phyloP scores from a whole-genome alignment of 352 stramenopile species.

The Plasmopara halstedii region DNA sequence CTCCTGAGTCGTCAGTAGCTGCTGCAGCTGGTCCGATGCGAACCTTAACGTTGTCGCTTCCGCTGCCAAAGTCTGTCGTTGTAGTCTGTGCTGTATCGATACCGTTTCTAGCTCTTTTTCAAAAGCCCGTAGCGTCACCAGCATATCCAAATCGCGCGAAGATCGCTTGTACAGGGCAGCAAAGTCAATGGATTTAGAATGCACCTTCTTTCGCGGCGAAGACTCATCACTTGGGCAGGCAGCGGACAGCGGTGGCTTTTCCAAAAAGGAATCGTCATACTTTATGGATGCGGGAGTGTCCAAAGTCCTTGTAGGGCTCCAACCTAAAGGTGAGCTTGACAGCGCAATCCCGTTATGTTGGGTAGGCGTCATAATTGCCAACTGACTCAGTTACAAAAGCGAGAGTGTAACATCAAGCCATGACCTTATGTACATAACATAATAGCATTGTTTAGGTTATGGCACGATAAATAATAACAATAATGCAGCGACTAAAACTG shows the following conservation, averaged over 20 bases:
- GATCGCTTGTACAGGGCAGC: slow-evolving; percentile 57
- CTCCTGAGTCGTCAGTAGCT: slow-evolving; percentile 53
- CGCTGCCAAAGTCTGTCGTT: slow-evolving; percentile 14
- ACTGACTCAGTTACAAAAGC: slow-evolving; percentile 12
- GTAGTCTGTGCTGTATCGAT: slow-evolving; percentile 26
- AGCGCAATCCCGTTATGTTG: slow-evolving; percentile 14
- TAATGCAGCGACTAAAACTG: slow-evolving; percentile 17
- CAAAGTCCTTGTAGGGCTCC: slow-evolving; percentile 1
- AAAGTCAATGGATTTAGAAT: slow-evolving; percentile 25
- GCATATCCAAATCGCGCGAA: slow-evolving; percentile 41
- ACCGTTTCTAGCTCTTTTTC: slow-evolving; percentile 49
- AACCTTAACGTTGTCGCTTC: slow-evolving; percentile 21
- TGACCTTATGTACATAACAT: not conserved
- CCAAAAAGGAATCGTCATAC: not conserved
- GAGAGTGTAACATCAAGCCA: slow-evolving; percentile 10
- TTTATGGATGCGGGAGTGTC: not conserved
- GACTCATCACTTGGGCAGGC: slow-evolving; percentile 18
- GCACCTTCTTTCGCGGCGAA: slow-evolving; percentile 7
- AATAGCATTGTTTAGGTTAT: slow-evolving; percentile 20
- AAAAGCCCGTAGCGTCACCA: slow-evolving; percentile 43
- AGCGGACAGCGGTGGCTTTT: slow-evolving; percentile 3
- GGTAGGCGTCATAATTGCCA: slow-evolving; percentile 25
- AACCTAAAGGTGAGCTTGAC: slow-evolving; percentile 4
- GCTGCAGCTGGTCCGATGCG: slow-evolving; percentile 52
- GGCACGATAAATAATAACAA: too few relatives aligned